A percentile compares a stretch with the other conserved stretches of the same genome.
phyloP scores from a whole-genome alignment of 208 protist genomes.

The Trypanosomatidae sp. region DNA sequence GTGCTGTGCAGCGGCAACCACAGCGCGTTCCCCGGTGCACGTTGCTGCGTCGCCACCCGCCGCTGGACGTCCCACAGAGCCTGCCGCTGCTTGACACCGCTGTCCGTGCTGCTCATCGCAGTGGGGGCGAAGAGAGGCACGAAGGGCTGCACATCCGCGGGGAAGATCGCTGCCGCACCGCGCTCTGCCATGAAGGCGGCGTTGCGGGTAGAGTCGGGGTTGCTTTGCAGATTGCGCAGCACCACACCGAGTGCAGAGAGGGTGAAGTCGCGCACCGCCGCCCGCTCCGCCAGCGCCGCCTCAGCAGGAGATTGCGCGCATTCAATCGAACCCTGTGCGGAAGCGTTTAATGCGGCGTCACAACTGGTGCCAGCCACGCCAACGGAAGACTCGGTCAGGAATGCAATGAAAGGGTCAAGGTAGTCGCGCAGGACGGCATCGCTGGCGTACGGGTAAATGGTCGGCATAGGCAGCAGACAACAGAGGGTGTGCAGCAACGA shows the following conservation, averaged over 20 bases:
- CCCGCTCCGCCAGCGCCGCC: slow-evolving; percentile 24
- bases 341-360: too few relatives aligned
- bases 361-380: too few relatives aligned
- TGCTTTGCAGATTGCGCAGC: slow-evolving; percentile 82
- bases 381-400: slow-evolving; percentile 45
- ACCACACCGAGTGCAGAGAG: slow-evolving; percentile 52
- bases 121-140: background rate
- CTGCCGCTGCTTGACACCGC: too few relatives aligned
- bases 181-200: slow-evolving; percentile 60
- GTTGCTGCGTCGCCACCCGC: too few relatives aligned
- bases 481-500: slow-evolving; percentile 74
- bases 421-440: slow-evolving; percentile 57
- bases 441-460: slow-evolving; percentile 79
- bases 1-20: slow-evolving; percentile 34
- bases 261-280: slow-evolving; percentile 25
- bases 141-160: slow-evolving; percentile 37
- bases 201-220: slow-evolving; percentile 73
- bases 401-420: slow-evolving; percentile 42
- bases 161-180: slow-evolving; percentile 48
- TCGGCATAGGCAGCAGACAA: slow-evolving; percentile 52
- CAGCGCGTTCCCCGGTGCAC: background rate
- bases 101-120: background rate
- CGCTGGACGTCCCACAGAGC: too few relatives aligned
- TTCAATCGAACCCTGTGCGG: background rate
- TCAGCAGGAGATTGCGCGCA: background rate